phyloP scores from a whole-genome alignment of 305 asterid species.

The Withania somnifera region DNA sequence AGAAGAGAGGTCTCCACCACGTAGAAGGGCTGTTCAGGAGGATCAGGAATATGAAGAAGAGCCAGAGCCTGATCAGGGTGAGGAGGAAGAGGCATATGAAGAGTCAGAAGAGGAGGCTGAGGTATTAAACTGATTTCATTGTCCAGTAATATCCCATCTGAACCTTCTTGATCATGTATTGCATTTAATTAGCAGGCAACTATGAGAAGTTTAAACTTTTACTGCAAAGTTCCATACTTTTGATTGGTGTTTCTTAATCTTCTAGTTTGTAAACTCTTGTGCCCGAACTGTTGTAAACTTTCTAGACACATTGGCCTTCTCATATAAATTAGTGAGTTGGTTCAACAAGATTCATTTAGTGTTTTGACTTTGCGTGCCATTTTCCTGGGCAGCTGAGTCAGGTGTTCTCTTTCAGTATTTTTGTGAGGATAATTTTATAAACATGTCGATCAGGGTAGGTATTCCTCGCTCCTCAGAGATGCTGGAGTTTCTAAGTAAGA shows the following conservation, averaged over 20 bases:
- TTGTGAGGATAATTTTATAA: background rate
- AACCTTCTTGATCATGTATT: background rate
- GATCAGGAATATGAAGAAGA: constrained; percentile 55
- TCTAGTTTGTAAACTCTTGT: background rate
- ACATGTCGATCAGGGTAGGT: background rate
- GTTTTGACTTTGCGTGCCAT: background rate
- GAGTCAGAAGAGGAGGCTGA: constrained; percentile 54
- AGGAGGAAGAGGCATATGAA: constrained; percentile 55
- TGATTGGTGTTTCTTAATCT: background rate
- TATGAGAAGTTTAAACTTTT: background rate
- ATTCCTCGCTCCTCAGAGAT: background rate
- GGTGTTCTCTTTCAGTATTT: background rate
- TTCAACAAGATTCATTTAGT: background rate
- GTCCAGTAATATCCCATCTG: background rate
- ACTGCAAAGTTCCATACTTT: background rate
- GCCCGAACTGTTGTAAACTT: background rate
- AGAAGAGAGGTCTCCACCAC: constrained; percentile 44
- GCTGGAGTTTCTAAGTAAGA: background rate
- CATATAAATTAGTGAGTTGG: background rate
- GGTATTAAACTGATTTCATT: constrained; percentile 26
- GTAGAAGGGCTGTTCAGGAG: constrained; percentile 38
- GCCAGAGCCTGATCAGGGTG: constrained; percentile 28
- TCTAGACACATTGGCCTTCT: background rate
- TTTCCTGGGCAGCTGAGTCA: background rate
- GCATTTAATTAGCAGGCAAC: background rate